Percentiles rank a stretch among this genome's conserved stretches.
phyloP scores from a whole-genome alignment of 805 yeast genomes.

The Ogataea nitratoaversa region DNA sequence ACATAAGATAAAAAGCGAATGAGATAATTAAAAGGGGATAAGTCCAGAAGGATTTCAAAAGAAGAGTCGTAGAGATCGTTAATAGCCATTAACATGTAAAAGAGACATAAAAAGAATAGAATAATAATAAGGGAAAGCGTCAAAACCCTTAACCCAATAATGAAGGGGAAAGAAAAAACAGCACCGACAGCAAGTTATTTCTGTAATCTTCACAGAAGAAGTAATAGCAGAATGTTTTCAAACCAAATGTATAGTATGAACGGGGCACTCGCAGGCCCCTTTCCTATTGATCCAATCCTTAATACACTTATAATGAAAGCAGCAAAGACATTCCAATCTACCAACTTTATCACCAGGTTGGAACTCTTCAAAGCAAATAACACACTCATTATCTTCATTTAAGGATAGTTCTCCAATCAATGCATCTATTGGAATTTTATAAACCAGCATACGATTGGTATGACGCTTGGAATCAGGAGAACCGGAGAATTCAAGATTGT shows the following conservation, averaged over 20 bases:
- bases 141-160: too few species aligned
- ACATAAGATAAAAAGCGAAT: too few species aligned
- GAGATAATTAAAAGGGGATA: too few species aligned
- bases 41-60: too few species aligned
- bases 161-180: too few species aligned
- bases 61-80: too few species aligned
- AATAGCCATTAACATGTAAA: too few species aligned
- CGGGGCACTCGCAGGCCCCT: conserved; percentile 85
- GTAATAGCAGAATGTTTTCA: conserved; percentile 1
- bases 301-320: conserved; percentile 88
- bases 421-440: conserved; percentile 45
- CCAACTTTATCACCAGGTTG: conserved; percentile 86
- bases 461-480: conserved; percentile 51
- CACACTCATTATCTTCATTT: conserved; percentile 69
- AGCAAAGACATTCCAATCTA: conserved; percentile 88
- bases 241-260: conserved; percentile 50
- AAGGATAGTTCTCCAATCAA: conserved; percentile 15
- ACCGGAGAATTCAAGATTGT: conserved; percentile 57
- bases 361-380: conserved; percentile 88
- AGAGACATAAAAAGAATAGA: too few species aligned
- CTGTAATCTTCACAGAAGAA: too few species aligned
- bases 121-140: too few species aligned
- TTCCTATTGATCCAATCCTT: conserved; percentile 86
- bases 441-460: conserved; percentile 82
- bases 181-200: too few species aligned